Conservation (phyloP, 257 asterid species). For the Plantago ovata region DNA sequence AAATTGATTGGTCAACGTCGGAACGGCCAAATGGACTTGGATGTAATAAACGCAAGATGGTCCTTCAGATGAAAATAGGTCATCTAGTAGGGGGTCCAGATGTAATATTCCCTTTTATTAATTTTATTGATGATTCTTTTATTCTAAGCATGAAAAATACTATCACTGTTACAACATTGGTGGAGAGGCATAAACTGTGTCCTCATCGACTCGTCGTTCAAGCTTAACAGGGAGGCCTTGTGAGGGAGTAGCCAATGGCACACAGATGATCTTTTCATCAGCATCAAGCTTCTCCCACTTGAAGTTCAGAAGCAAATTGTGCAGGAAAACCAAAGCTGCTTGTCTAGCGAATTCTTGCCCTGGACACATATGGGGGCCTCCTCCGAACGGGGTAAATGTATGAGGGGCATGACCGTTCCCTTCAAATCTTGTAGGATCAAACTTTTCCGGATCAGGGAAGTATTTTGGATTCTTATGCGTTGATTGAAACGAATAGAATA, state of each 20-base stretch:
- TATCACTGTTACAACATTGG: too few species aligned
- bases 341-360: constrained; percentile 50
- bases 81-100: too few species aligned
- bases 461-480: constrained; percentile 41
- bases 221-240: constrained; percentile 44
- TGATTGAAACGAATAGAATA: constrained; percentile 40
- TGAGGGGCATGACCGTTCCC: constrained; percentile 48
- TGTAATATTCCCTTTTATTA: too few species aligned
- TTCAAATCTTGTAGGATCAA: constrained; percentile 49
- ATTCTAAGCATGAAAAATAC: too few species aligned
- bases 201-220: constrained; percentile 26
- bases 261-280: constrained; percentile 38
- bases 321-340: constrained; percentile 43
- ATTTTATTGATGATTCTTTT: too few species aligned
- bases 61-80: too few species aligned
- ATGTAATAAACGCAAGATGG: too few species aligned
- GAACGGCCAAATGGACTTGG: too few species aligned
- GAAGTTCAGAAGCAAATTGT: constrained; percentile 42
- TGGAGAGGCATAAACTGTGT: too few species aligned
- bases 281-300: constrained; percentile 32
- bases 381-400: constrained; percentile 47
- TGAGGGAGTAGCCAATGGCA: constrained; percentile 32
- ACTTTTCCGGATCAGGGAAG: constrained; percentile 47
- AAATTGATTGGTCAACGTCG: too few species aligned
- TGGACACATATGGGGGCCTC: constrained; percentile 46